Base-by-base conservation (phyloP, 257 asterid species). In the Rhazya stricta region DNA sequence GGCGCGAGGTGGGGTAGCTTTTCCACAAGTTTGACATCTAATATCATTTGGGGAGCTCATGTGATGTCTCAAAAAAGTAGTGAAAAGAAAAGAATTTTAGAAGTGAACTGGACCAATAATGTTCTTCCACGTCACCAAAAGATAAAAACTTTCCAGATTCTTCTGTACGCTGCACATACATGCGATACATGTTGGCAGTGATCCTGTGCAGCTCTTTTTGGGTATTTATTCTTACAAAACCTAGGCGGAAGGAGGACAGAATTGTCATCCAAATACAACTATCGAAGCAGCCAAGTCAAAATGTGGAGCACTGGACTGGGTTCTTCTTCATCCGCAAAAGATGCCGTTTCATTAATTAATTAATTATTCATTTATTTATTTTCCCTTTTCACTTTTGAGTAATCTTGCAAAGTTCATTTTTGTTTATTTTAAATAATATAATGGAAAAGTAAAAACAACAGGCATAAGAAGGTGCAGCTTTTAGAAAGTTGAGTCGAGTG, bases 51-150 rank as follows among this genome's bases (percentile, higher is more conserved):
- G 25, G 4, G 4, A 51, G 19, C n/a, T 51, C 48, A 62, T 45
- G 61, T 63, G 30, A 21, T 67, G 56, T 62, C 46, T 9, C 73
- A 19, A 25, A 15, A 37, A 50, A 66, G 43, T 0, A 37, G 12
- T 43, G 41, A 54, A 41, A 43, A 57, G 68, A 41, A 25, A 5
- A 42, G 27, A 67, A 54, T 50, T 54, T 74, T 23, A 60, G 10
- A 51, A 72, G 27, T 32, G n/a, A 73, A 32, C 2, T 30, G 23
- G 48, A 57, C 48, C 74, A 58, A 75, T 65, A 19, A 32, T 21
- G 30, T 61, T 3, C 15, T 7, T 30, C 79, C 74, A 66, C 67
- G 67, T 51, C 67, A n/a, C 9, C 30, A 50, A 67, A 48, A n/a
- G 46, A 50, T 27, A 21, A 30, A 30, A 34, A 18, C 37, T 43